phyloP scores from a whole-genome alignment of 306 rosid species.

The Trifolium dubium region DNA sequence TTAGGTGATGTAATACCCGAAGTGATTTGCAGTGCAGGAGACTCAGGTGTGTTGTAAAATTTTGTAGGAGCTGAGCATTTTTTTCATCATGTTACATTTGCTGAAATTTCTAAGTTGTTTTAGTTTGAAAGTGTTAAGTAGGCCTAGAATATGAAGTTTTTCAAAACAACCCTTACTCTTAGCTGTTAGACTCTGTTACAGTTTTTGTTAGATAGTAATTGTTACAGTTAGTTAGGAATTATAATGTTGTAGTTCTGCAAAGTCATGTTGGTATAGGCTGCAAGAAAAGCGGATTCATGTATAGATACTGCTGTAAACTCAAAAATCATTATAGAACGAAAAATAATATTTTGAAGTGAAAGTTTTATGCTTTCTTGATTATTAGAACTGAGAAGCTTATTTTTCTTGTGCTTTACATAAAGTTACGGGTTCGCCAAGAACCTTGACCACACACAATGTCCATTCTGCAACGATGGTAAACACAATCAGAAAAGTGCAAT shows the following conservation, averaged over 20 bases:
- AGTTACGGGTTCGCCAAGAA: not conserved
- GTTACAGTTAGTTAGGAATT: constrained; percentile 19
- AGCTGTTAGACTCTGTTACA: not conserved
- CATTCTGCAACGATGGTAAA: not conserved
- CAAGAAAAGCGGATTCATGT: constrained; percentile 17
- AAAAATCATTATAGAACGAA: constrained; percentile 9
- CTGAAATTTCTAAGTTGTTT: constrained; percentile 1
- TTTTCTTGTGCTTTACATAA: not conserved
- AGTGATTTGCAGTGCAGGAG: constrained; percentile 23
- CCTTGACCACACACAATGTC: not conserved
- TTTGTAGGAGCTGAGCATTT: constrained; percentile 1
- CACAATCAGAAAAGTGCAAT: not conserved
- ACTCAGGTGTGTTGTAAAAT: constrained; percentile 9
- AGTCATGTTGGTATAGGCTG: not conserved
- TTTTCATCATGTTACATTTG: constrained; percentile 19
- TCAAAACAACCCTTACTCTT: not conserved
- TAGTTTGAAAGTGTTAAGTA: constrained; percentile 17
- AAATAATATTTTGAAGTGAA: not conserved
- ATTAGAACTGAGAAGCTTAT: not conserved
- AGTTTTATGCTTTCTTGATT: not conserved
- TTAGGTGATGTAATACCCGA: constrained; percentile 39
- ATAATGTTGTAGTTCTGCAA: not conserved
- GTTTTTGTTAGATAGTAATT: constrained; percentile 9
- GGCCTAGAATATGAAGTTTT: not conserved
- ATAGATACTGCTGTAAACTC: constrained; percentile 26